A percentile compares a stretch with the other conserved stretches of the same genome.
Conservation (phyloP, 1,284 basidiomycete species). For the Apiotrichum siamense region DNA sequence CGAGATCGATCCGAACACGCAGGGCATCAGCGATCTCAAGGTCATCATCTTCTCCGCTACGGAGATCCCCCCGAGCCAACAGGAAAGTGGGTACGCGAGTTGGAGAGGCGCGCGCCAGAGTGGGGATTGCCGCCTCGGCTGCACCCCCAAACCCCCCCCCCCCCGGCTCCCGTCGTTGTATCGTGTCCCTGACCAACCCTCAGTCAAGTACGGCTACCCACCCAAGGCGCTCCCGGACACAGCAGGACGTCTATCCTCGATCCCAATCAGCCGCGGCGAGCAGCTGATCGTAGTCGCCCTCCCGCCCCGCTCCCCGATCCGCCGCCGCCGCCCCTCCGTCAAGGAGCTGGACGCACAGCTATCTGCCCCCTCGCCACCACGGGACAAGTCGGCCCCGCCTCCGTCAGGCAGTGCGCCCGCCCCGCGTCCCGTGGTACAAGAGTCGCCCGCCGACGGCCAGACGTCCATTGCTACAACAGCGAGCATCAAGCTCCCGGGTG, state of each 20-base stretch:
- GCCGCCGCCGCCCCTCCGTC: constrained; percentile 29
- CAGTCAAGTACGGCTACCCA: constrained; percentile 82
- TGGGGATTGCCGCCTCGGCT: too few species aligned
- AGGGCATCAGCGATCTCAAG: constrained; percentile 65
- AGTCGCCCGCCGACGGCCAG: constrained; percentile 14
- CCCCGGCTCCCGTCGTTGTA: too few species aligned
- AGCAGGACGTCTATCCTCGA: constrained; percentile 63
- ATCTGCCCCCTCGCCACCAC: constrained; percentile 28
- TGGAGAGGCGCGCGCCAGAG: too few species aligned
- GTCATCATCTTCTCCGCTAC: constrained; percentile 61
- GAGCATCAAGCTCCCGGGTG: constrained; percentile 36
- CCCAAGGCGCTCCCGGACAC: constrained; percentile 65
- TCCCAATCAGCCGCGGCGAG: constrained; percentile 70
- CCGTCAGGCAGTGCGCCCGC: not conserved
- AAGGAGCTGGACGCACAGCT: constrained; percentile 31
- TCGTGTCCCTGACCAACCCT: not conserved
- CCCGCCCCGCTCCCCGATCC: constrained; percentile 16
- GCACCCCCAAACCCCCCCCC: too few species aligned
- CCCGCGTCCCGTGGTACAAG: constrained; percentile 4
- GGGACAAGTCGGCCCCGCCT: constrained; percentile 14
- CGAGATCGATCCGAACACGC: constrained; percentile 53
- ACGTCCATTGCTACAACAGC: constrained; percentile 22
- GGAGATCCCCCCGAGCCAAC: constrained; percentile 66
- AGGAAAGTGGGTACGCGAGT: constrained; percentile 62
- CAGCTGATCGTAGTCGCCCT: constrained; percentile 69